Evolutionary conservation across 257 asterid genomes (phyloP).

Genomic region (Striga asiatica): DNA sequence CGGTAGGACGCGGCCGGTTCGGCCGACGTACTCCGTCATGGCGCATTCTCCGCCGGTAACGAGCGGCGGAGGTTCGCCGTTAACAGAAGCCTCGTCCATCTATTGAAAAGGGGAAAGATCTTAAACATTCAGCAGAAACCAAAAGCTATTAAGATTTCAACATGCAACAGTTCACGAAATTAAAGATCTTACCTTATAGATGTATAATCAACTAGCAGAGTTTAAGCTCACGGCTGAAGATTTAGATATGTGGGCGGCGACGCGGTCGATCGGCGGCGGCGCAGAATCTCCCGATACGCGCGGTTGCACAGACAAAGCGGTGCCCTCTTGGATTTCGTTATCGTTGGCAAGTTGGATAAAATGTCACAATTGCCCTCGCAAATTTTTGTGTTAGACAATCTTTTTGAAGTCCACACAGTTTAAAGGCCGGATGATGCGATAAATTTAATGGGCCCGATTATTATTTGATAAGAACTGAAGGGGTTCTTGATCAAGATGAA

Average conservation of each 20-base stretch:
- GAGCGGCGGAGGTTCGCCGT: conserved; percentile 26
- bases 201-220: neutral
- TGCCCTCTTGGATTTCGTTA: conserved; percentile 20
- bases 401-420: no score
- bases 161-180: neutral
- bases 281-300: conserved; percentile 9
- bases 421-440: no score
- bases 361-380: conserved; percentile 17
- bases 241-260: conserved; percentile 10
- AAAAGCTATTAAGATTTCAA: no score
- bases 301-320: conserved; percentile 20
- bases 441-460: no score
- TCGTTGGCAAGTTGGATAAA: conserved; percentile 3
- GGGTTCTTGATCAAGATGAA: no score
- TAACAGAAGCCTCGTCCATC: conserved; percentile 33
- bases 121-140: neutral
- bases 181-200: neutral
- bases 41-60: conserved; percentile 41
- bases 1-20: conserved; percentile 28
- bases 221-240: conserved; percentile 8
- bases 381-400: neutral
- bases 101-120: neutral
- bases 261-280: conserved; percentile 22
- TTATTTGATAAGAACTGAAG: no score
- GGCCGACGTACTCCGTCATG: conserved; percentile 42